Evolutionary conservation across 2,329 filamentous ascomycete genomes (phyloP).

Genomic region (Moelleriella libera): DNA sequence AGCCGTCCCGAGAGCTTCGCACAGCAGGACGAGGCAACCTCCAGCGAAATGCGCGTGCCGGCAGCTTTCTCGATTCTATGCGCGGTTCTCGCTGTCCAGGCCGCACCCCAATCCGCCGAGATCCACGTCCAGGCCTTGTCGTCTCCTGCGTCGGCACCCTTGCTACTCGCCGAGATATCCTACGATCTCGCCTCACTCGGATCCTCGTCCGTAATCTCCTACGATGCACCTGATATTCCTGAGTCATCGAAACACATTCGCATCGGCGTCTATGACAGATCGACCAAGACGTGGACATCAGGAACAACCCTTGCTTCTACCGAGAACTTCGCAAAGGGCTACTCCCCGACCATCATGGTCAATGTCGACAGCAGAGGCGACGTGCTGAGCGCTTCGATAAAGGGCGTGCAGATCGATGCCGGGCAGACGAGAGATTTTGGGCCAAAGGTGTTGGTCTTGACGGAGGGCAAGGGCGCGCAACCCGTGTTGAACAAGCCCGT

Average conservation of each 20-base stretch:
- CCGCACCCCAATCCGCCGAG: constrained; percentile 29
- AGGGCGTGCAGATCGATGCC: constrained; percentile 47
- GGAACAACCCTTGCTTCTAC: constrained; percentile 40
- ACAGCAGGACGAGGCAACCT: too few species aligned
- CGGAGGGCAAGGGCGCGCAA: constrained; percentile 33
- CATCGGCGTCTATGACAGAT: constrained; percentile 41
- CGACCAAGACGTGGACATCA: constrained; percentile 31
- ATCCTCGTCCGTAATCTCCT: constrained; percentile 34
- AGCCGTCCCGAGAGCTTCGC: too few species aligned
- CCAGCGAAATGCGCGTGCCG: constrained; percentile 24
- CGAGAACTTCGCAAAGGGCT: constrained; percentile 47
- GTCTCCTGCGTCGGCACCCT: constrained; percentile 14
- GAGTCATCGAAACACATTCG: constrained; percentile 34
- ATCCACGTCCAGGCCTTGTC: constrained; percentile 40
- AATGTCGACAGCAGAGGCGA: constrained; percentile 29
- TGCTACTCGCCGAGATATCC: constrained; percentile 39
- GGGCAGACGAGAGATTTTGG: constrained; percentile 52
- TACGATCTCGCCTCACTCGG: constrained; percentile 33
- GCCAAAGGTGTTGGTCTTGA: constrained; percentile 39
- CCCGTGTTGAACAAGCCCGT: constrained; percentile 51
- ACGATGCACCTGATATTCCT: constrained; percentile 40
- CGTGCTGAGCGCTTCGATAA: constrained; percentile 35
- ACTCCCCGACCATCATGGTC: constrained; percentile 40
- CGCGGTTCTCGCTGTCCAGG: constrained; percentile 23
- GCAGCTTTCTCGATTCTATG: constrained; percentile 27